Evolutionary conservation across 2,329 filamentous ascomycete species (phyloP).

Genomic region (Pseudopithomyces chartarum): DNA sequence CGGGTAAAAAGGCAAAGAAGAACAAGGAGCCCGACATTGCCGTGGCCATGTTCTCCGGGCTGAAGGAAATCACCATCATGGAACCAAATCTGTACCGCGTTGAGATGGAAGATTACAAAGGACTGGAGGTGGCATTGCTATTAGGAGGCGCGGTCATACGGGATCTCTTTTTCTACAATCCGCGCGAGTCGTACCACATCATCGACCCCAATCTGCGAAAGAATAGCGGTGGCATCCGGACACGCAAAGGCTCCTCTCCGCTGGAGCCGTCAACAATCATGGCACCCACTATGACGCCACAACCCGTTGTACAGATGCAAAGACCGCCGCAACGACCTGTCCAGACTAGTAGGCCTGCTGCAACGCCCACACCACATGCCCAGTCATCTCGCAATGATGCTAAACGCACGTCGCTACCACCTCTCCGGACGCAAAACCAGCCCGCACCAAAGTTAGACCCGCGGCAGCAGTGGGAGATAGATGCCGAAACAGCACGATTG

Average conservation of each 20-base stretch:
- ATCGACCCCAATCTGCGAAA: conserved; percentile 50
- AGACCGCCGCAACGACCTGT: conserved; percentile 24
- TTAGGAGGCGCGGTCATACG: conserved; percentile 65
- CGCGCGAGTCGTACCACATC: conserved; percentile 80
- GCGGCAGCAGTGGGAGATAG: conserved; percentile 58
- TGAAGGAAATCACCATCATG: conserved; percentile 84
- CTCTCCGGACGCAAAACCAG: conserved; percentile 30
- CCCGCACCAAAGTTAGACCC: conserved; percentile 49
- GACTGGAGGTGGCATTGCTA: conserved; percentile 80
- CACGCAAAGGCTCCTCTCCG: conserved; percentile 43
- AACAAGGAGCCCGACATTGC: conserved; percentile 94
- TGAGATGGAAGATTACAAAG: conserved; percentile 92
- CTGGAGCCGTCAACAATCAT: conserved; percentile 30
- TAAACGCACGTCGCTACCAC: conserved; percentile 36
- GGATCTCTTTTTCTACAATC: conserved; percentile 66
- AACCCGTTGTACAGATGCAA: conserved; percentile 32
- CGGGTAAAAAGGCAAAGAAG: conserved; percentile 67
- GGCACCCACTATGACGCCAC: conserved; percentile 40
- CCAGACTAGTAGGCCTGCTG: conserved; percentile 20
- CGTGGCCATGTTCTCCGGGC: conserved; percentile 76
- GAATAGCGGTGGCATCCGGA: conserved; percentile 42
- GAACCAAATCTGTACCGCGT: conserved; percentile 90
- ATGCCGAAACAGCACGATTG: conserved; percentile 55
- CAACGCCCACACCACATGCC: conserved; percentile 21
- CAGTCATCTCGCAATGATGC: conserved; percentile 22